Evolutionary conservation across 1,284 basidiomycete species (phyloP).

Genomic region (Ceratobasidium sp.): DNA sequence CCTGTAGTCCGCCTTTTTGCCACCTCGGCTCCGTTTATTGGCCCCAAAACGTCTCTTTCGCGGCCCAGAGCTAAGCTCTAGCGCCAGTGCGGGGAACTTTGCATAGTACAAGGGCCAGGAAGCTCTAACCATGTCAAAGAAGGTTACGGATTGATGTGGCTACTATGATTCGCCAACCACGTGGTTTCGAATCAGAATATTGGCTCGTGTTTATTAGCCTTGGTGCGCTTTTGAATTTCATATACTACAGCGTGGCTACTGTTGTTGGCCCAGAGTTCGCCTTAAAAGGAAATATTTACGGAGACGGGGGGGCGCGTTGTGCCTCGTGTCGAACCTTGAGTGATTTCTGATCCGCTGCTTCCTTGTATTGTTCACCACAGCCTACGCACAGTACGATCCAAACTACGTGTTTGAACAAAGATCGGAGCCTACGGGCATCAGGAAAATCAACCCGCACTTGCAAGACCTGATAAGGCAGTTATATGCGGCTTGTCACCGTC

Average conservation of each 20-base stretch:
- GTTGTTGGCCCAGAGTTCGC: not conserved
- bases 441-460: no score
- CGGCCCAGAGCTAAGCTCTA: not conserved
- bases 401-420: not conserved
- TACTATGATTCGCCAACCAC: not conserved
- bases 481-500: no score
- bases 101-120: not conserved
- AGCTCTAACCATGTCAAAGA: not conserved
- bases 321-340: not conserved
- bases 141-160: not conserved
- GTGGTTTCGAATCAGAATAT: not conserved
- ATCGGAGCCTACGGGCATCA: no score
- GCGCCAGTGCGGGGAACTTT: not conserved
- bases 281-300: conserved; percentile 6
- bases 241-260: conserved; percentile 1
- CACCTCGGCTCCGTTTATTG: not conserved
- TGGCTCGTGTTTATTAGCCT: conserved; percentile 1
- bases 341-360: not conserved
- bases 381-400: not conserved
- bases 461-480: no score
- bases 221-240: not conserved
- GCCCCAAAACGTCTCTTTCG: not conserved
- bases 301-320: not conserved
- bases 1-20: not conserved
- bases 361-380: not conserved